These are phyloP conservation scores for Chaetomium tenue DNA, from an alignment of 495 filamentous ascomycete genomes.

Conservation along the genomic window DNA sequence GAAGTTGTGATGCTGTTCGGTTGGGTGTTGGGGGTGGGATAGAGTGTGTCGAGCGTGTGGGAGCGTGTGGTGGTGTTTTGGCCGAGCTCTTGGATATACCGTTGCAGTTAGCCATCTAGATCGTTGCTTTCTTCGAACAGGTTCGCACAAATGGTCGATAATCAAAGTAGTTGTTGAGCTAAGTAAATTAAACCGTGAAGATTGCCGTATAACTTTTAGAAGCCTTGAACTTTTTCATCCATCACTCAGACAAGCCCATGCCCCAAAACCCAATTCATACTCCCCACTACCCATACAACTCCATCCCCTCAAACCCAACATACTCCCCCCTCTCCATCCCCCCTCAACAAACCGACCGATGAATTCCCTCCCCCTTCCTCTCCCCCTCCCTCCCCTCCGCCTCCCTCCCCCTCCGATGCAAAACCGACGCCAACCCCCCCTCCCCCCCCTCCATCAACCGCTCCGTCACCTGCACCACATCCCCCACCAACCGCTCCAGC, in stretches of 20 bases:
- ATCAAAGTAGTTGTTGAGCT: neutral
- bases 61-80: too few species aligned
- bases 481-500: conserved; percentile 59
- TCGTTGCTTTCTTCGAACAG: neutral
- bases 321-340: neutral
- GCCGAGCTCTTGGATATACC: neutral
- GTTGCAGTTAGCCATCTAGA: neutral
- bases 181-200: neutral
- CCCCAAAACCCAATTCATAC: neutral
- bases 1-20: conserved; percentile 38
- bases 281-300: too few species aligned
- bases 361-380: conserved; percentile 58
- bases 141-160: neutral
- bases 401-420: conserved; percentile 38
- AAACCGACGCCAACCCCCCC: conserved; percentile 45
- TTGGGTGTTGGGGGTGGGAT: neutral
- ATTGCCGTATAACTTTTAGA: neutral
- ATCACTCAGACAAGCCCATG: too few species aligned
- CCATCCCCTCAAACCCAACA: neutral
- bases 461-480: conserved; percentile 57
- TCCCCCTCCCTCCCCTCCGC: conserved; percentile 31
- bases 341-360: conserved; percentile 56
- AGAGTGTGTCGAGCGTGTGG: neutral
- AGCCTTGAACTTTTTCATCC: neutral
- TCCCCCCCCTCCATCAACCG: conserved; percentile 54